Evolutionary conservation across 345 rosid species (phyloP), one percentile per base, ranked within the genome.

Genomic region (Moricandia arvensis): DNA sequence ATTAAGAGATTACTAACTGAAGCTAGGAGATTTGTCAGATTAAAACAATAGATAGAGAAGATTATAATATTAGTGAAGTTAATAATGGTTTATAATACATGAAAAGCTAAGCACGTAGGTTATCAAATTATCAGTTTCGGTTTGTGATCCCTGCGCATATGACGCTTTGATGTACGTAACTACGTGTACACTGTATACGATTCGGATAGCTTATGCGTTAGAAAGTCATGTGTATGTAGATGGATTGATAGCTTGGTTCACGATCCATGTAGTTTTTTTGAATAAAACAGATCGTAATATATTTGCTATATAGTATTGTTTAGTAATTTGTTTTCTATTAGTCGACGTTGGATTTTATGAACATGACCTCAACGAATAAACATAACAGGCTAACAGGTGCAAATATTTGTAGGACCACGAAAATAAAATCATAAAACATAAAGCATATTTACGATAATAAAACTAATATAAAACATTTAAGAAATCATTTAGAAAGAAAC

Each of bases 1-100:
- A 59, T 18, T 59, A 64, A 74, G 26, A 74, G 47, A 43, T 37
- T 15, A 13, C 37, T 43, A n/a, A 51, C 15, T 9, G 63, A 73
- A 54, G 7, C 24, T 49, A 16, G 4, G 4, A 49, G 24, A 49
- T 49, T 49, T 49, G 55, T 6, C 4, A 15, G 3, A 15, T 0
- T 47, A 49, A 49, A 49, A 16, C 21, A 49, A 49, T 15, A 15
- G 21, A n/a, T 6, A 47, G 8, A 35, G 11, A 35, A 35, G 41
- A 35, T 8, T 7, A 35, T 35, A 4, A 6, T 33, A 6, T 45
- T 45, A 0, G 17, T 45, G 53, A 45, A 45, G 53, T 13, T 45
- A n/a, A n/a, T 2, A 45, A 45, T n/a, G 53, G 53, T n/a, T 45
- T 45, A 45, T 45, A 13, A 45, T 13, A 45, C 53, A 45, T 13